Base-by-base conservation (phyloP, 768 basidiomycete species). In the Agaricus blazei region DNA sequence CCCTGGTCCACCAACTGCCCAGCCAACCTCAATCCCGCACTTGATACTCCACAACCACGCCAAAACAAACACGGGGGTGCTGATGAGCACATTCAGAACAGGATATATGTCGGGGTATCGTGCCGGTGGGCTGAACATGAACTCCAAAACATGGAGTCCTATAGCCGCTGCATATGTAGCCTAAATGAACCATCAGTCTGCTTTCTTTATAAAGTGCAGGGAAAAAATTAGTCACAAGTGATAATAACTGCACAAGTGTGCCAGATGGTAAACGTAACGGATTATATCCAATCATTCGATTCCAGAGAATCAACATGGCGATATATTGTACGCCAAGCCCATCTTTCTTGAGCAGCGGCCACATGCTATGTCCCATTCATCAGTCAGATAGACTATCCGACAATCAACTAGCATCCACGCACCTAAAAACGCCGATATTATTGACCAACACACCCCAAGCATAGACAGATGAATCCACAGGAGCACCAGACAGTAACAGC, bases 1-100 rank as follows among this genome's bases (percentile, higher is more conserved):
- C 23, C 69, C 71, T 19, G 84, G 68, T 0, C 87, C 87, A 4
- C 82, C 80, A 9, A 90, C 65, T 11, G 87, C 89, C 94, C 93
- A 96, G 8, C 82, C 75, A 37, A 85, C 85, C 63, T 95, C 85
- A 24, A 93, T 65, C 23, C 88, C 81, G 46, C 88, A 85, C 60
- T 85, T 87, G 67, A 93, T 83, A 48, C 89, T 90, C 93, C 93
- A 97, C 14, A 93, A 64, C 90, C 90, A 98, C n/a, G 81, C 76
- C 28, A 91, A 67, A 6, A 75, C 80, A 65, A 98, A 96, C 15
- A 96, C 83, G 1, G 84, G 87, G 1, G 87, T 88, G 64, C 86
- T 84, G 44, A 94, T 65, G 14, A 93, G 78, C 2, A 93, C 84
- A 67, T 97, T 98, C 38, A 93, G 73, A 0, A 95, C 92, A 0